Conservation (phyloP, 371 early-diverging fungal species). For the Mortierella sp. region DNA sequence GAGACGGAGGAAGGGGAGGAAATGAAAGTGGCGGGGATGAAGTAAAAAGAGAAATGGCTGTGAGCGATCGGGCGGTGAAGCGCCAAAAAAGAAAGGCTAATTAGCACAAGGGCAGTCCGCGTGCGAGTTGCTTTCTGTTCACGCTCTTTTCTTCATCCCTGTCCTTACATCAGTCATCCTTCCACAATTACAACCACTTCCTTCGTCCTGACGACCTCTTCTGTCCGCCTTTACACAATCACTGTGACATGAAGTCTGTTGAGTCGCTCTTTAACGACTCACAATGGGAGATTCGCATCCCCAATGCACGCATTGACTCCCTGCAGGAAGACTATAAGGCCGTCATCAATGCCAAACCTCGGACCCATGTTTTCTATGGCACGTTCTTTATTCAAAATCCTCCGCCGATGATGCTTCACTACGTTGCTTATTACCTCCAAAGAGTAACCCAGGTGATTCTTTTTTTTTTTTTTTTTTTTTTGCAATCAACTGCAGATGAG, state of each 20-base stretch:
- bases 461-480: too few relatives aligned
- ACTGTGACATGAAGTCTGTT: constrained; percentile 33
- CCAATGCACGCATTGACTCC: constrained; percentile 49
- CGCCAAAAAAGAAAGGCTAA: too few relatives aligned
- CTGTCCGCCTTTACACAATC: background rate
- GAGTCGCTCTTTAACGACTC: constrained; percentile 53
- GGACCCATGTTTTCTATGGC: constrained; percentile 56
- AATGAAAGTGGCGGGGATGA: too few relatives aligned
- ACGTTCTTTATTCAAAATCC: constrained; percentile 3
- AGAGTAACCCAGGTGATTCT: too few relatives aligned
- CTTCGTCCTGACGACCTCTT: background rate
- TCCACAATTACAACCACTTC: background rate
- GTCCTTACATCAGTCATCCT: background rate
- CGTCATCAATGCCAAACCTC: constrained; percentile 44
- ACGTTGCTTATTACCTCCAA: constrained; percentile 1
- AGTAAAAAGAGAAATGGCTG: too few relatives aligned
- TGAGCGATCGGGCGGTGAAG: too few relatives aligned
- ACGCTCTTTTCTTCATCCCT: background rate
- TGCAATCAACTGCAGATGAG: constrained; percentile 23
- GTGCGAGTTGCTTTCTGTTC: too few relatives aligned
- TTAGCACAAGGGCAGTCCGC: too few relatives aligned
- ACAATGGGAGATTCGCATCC: constrained; percentile 54
- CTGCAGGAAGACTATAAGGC: constrained; percentile 48
- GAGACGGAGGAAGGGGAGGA: too few relatives aligned
- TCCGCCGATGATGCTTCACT: background rate